Base-by-base conservation (phyloP, 495 filamentous ascomycete genomes). In the Xylaria scruposa region DNA sequence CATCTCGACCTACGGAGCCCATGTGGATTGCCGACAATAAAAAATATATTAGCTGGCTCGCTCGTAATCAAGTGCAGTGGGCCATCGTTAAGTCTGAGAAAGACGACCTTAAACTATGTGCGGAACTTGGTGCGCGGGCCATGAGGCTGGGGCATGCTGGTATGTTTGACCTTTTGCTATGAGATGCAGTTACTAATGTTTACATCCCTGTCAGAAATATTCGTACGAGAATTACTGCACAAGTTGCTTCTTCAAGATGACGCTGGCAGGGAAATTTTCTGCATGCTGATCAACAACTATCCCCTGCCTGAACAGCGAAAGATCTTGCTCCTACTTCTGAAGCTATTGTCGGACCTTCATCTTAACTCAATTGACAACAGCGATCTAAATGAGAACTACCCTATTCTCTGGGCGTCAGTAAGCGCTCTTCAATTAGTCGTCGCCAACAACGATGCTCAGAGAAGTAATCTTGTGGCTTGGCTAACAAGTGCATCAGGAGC, bases 91-190 rank as follows among this genome's bases (percentile, higher is more conserved):
- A 79, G 26, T 67, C 71, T 3, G 53, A 71, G 4, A 74, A 83
- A 31, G 80, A 88, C 36, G 83, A 86, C 40, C 79, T 80, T 29
- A 90, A 88, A 71, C 78, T 87, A 42, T 85, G 88, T 29, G 85
- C 89, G 56, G 85, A 89, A 49, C 73, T 97, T 36, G 84, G 91
- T 44, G 85, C 86, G 12, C 92, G 91, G 74, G 85, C 88, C 0
- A 81, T 96, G 49, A 89, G 88, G 38, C 80, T 98, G 68, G 95
- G 94, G 5, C 91, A 95, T 81, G 82, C 86, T 51, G 91, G 94
- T 94, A 85, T 79, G 81, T 76, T 15, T 29, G 54, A 31, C 64
- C 36, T 40, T 36, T 26, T 5, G 24, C 44, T 36, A 38, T 6
- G 51, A 6, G 38, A 63, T 5, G 31, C 12, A 68, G 29, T 36